phyloP scores from a whole-genome alignment of 1,139 yeast genomes.

The Hemisphaericaspora xylanilytica region DNA sequence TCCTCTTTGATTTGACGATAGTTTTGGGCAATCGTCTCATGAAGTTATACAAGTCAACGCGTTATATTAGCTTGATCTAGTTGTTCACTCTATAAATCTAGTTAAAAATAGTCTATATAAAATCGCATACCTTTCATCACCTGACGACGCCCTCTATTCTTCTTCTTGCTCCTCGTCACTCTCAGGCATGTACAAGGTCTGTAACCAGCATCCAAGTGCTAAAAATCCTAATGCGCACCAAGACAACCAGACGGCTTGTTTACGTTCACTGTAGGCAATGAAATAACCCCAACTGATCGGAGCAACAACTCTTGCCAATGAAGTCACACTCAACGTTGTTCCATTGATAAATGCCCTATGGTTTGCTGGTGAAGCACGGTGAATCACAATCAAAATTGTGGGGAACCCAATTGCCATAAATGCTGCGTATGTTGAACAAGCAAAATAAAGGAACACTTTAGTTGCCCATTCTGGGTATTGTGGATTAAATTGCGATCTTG shows the following conservation, averaged over 20 bases:
- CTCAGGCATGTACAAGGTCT: constrained; percentile 33
- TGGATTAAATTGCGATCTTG: constrained; percentile 32
- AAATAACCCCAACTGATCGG: constrained; percentile 59
- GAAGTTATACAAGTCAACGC: too few species aligned
- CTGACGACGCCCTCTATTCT: too few species aligned
- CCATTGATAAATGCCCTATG: constrained; percentile 54
- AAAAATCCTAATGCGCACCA: constrained; percentile 48
- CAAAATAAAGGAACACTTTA: constrained; percentile 22
- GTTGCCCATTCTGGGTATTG: constrained; percentile 23
- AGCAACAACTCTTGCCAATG: constrained; percentile 57
- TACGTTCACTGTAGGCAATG: constrained; percentile 47
- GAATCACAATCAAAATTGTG: constrained; percentile 46
- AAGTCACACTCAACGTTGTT: constrained; percentile 47
- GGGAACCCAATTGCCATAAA: constrained; percentile 44
- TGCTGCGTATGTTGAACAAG: constrained; percentile 19
- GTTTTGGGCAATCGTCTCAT: too few species aligned
- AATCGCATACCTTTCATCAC: too few species aligned
- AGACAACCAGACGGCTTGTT: constrained; percentile 45
- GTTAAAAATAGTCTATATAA: too few species aligned
- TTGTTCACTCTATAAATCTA: too few species aligned
- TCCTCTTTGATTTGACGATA: too few species aligned
- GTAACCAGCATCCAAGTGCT: constrained; percentile 30
- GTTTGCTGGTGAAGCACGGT: constrained; percentile 48
- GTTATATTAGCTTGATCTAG: too few species aligned
- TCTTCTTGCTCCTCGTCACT: constrained; percentile 22